A percentile compares a stretch with the other conserved stretches of the same genome.
Evolutionary conservation across 2,329 filamentous ascomycete species (phyloP).

Genomic region (Botrytis fragariae): DNA sequence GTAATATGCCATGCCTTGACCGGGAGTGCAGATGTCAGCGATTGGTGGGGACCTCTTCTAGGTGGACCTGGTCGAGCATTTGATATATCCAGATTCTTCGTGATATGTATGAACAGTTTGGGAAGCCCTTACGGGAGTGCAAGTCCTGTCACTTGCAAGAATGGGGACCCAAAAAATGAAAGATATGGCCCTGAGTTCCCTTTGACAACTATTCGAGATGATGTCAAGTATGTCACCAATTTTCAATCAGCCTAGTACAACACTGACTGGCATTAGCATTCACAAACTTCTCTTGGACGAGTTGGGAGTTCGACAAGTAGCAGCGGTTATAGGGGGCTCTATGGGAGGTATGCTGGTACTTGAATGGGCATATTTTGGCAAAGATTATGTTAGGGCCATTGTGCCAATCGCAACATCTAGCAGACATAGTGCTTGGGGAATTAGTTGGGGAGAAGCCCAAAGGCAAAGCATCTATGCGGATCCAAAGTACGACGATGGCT

Average conservation of each 20-base stretch:
- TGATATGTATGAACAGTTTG: constrained; percentile 82
- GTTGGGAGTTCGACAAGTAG: constrained; percentile 73
- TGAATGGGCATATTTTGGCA: constrained; percentile 89
- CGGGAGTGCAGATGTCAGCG: constrained; percentile 77
- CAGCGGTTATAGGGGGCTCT: constrained; percentile 77
- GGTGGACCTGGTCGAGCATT: constrained; percentile 77
- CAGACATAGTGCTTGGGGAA: constrained; percentile 83
- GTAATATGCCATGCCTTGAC: constrained; percentile 82
- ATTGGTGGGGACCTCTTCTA: constrained; percentile 85
- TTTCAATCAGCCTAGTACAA: constrained; percentile 21
- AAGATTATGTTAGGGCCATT: constrained; percentile 75
- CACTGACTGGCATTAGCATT: constrained; percentile 50
- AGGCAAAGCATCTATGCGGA: constrained; percentile 95
- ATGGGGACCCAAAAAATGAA: constrained; percentile 70
- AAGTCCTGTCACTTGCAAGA: constrained; percentile 84
- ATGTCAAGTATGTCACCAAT: constrained; percentile 72
- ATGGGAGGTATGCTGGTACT: constrained; percentile 90
- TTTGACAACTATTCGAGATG: constrained; percentile 89
- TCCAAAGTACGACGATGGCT: constrained; percentile 96
- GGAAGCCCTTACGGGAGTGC: constrained; percentile 84
- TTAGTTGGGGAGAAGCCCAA: constrained; percentile 87
- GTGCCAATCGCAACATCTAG: constrained; percentile 84
- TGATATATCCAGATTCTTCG: constrained; percentile 78
- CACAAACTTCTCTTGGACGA: constrained; percentile 80
- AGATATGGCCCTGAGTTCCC: constrained; percentile 95